Percentiles rank a stretch among this genome's conserved stretches.
These are phyloP conservation scores for Penicillium sp. DNA, from an alignment of 2,329 filamentous ascomycete genomes.

Conservation along the genomic window DNA sequence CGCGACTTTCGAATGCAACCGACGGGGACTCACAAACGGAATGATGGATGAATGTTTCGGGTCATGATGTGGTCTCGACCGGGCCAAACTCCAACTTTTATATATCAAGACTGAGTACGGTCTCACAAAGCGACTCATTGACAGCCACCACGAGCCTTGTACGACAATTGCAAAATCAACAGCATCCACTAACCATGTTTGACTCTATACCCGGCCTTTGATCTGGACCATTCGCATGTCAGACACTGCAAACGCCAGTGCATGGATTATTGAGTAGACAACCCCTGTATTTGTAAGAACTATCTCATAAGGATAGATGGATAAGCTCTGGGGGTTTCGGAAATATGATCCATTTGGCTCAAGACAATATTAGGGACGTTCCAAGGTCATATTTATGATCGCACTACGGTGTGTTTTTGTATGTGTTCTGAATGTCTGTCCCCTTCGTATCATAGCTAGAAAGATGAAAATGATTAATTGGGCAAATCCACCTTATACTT, in stretches of 20 bases:
- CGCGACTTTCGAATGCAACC: background rate
- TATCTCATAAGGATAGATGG: background rate
- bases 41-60: constrained; percentile 3
- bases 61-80: background rate
- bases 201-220: too few species aligned
- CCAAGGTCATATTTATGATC: background rate
- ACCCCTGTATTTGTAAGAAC: background rate
- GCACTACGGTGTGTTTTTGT: background rate
- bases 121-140: background rate
- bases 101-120: background rate
- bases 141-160: background rate
- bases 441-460: background rate
- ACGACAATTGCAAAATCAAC: background rate
- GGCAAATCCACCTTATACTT: background rate
- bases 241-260: background rate
- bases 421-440: background rate
- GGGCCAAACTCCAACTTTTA: background rate
- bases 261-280: background rate
- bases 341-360: background rate
- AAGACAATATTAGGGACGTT: background rate
- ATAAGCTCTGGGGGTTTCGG: background rate
- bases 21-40: background rate
- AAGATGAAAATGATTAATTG: background rate
- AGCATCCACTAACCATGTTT: background rate
- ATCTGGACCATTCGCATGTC: background rate